phyloP scores from a whole-genome alignment of 2,329 filamentous ascomycete species.

The Penicillium sp. region DNA sequence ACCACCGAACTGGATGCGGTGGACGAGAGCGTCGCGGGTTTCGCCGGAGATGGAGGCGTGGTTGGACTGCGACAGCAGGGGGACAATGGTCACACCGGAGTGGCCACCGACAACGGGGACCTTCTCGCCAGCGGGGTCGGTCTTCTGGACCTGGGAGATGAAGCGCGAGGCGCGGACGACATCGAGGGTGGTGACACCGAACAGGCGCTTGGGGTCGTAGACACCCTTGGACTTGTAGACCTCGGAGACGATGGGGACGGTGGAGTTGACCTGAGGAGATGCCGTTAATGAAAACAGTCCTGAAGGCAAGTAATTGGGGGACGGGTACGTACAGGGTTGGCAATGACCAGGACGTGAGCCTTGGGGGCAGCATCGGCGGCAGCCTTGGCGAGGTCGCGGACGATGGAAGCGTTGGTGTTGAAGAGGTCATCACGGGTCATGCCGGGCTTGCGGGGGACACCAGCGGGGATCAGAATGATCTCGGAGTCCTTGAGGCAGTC shows the following conservation, averaged over 20 bases:
- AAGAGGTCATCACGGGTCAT: conserved; percentile 99
- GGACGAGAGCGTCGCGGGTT: conserved; percentile 73
- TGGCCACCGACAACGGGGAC: conserved; percentile 97
- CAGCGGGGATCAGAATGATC: conserved; percentile 95
- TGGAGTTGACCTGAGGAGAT: conserved; percentile 78
- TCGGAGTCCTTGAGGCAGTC: conserved; percentile 82
- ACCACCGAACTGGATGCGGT: conserved; percentile 97
- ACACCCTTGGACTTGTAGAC: conserved; percentile 93
- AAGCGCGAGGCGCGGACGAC: conserved; percentile 97
- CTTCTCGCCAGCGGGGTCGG: conserved; percentile 88
- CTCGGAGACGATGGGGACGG: conserved; percentile 95
- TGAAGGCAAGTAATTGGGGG: not conserved
- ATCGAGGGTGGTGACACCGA: conserved; percentile 98
- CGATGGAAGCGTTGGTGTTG: conserved; percentile 99
- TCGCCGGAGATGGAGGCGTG: conserved; percentile 81
- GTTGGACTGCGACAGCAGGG: conserved; percentile 91
- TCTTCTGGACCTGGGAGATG: conserved; percentile 90
- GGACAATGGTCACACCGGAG: conserved; percentile 97
- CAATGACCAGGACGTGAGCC: conserved; percentile 95
- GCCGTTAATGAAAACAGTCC: not conserved
- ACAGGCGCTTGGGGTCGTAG: conserved; percentile 99
- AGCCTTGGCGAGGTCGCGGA: conserved; percentile 96
- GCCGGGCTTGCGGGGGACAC: conserved; percentile 98
- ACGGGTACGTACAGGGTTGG: conserved; percentile 75
- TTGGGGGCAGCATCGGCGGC: conserved; percentile 84